A percentile compares a stretch with the other conserved stretches of the same genome.
These are phyloP conservation scores for Diospyros kaki DNA, from an alignment of 148 eudicot species.

Conservation along the genomic window DNA sequence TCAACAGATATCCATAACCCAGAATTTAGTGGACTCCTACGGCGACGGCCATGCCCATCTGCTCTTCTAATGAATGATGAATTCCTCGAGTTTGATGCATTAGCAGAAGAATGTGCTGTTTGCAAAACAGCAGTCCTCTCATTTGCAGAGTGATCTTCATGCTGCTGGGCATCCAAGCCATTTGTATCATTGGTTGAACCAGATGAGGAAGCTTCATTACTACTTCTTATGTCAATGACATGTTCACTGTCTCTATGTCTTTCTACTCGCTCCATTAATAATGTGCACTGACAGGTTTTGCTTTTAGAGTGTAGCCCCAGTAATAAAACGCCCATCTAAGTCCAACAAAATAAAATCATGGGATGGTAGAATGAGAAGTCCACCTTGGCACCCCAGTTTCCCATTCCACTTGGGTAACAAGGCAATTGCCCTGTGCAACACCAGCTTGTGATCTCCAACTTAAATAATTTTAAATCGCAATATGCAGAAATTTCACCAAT, in stretches of 20 bases:
- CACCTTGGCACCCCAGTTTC: slow-evolving; percentile 1
- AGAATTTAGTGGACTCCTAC: slow-evolving; percentile 69
- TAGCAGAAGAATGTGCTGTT: slow-evolving; percentile 38
- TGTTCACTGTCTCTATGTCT: slow-evolving; percentile 36
- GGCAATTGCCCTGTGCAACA: not conserved
- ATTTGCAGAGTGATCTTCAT: slow-evolving; percentile 55
- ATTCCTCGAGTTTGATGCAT: slow-evolving; percentile 33
- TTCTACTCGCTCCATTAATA: slow-evolving; percentile 66
- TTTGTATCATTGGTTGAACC: slow-evolving; percentile 44
- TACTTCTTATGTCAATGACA: slow-evolving; percentile 56
- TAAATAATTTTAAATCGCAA: not conserved
- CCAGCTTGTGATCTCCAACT: not conserved
- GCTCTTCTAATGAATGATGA: slow-evolving; percentile 44
- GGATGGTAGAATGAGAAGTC: slow-evolving; percentile 13
- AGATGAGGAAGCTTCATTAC: slow-evolving; percentile 45
- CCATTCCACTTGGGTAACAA: not conserved
- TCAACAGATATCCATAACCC: slow-evolving; percentile 63
- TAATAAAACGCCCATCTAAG: slow-evolving; percentile 53
- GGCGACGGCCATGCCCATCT: slow-evolving; percentile 50
- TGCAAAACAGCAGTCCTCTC: slow-evolving; percentile 43
- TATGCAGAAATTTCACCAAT: not conserved
- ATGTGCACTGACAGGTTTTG: slow-evolving; percentile 24
- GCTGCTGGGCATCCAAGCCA: slow-evolving; percentile 38
- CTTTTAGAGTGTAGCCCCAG: slow-evolving; percentile 45
- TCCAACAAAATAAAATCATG: slow-evolving; percentile 29